phyloP scores from a whole-genome alignment of 148 eudicot species.

The Rhododendron ferrugineum region DNA sequence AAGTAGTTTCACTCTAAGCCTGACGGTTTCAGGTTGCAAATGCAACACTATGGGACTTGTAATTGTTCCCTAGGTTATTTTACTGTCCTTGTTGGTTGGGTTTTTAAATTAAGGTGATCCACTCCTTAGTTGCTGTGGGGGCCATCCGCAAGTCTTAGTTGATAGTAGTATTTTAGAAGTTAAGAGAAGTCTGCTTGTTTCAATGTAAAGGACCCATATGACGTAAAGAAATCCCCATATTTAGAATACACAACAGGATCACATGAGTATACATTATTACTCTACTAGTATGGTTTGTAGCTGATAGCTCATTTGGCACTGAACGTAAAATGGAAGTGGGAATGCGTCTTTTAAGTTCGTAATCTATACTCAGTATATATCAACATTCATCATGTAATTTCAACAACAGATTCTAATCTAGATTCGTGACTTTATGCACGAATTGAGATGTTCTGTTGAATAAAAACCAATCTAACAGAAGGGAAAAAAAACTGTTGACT shows the following conservation, averaged over 20 bases:
- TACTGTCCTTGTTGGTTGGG: not conserved
- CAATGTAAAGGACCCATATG: not conserved
- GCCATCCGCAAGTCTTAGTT: not conserved
- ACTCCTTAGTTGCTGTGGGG: not conserved
- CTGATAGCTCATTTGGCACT: not conserved
- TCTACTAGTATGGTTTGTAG: not conserved
- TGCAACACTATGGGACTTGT: not conserved
- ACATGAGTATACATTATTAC: not conserved
- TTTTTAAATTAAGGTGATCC: not conserved
- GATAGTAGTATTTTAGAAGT: constrained; percentile 1
- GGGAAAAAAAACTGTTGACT: not conserved
- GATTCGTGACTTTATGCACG: not conserved
- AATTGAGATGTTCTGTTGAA: not conserved
- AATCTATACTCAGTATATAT: not conserved
- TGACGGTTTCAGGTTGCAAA: not conserved
- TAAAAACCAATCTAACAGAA: not conserved
- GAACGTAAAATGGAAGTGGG: not conserved
- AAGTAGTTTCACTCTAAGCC: not conserved
- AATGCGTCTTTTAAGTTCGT: not conserved
- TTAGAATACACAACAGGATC: not conserved
- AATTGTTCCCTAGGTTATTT: not conserved
- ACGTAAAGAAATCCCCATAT: not conserved
- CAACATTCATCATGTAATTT: not conserved
- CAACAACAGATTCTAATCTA: not conserved
- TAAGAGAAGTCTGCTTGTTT: not conserved